Conservation (phyloP, 768 basidiomycete species). For the Suillus placidus region DNA sequence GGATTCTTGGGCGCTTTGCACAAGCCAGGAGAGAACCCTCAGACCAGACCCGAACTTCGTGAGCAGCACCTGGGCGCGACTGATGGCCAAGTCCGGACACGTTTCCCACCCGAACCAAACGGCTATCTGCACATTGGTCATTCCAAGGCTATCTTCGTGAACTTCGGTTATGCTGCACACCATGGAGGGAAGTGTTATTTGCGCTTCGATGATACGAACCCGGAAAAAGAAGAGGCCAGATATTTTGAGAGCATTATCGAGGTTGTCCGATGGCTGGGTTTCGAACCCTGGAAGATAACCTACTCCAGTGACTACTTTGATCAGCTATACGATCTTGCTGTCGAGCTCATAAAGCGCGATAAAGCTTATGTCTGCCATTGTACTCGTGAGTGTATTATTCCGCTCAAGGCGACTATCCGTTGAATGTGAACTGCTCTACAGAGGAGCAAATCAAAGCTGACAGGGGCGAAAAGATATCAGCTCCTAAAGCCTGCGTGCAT, state of each 20-base stretch:
- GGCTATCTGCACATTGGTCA: conserved; percentile 96
- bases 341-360: conserved; percentile 85
- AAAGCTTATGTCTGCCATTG: conserved; percentile 97
- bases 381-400: conserved; percentile 66
- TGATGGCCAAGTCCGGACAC: conserved; percentile 84
- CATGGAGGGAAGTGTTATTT: conserved; percentile 92
- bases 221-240: conserved; percentile 93
- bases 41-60: conserved; percentile 75
- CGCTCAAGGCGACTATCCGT: conserved; percentile 10
- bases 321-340: conserved; percentile 80
- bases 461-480: conserved; percentile 82
- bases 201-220: conserved; percentile 98
- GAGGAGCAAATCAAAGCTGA: conserved; percentile 92
- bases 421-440: conserved; percentile 33
- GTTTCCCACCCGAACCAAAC: conserved; percentile 99
- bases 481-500: conserved; percentile 84
- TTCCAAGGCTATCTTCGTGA: conserved; percentile 97
- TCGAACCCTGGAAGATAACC: conserved; percentile 98
- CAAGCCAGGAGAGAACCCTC: conserved; percentile 92
- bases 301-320: conserved; percentile 98
- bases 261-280: conserved; percentile 95
- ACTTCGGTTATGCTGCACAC: conserved; percentile 97
- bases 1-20: conserved; percentile 94
- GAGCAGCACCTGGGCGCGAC: conserved; percentile 82
- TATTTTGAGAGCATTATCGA: conserved; percentile 98